phyloP scores from a whole-genome alignment of 148 eudicot species.

The Rhododendron griersonianum region DNA sequence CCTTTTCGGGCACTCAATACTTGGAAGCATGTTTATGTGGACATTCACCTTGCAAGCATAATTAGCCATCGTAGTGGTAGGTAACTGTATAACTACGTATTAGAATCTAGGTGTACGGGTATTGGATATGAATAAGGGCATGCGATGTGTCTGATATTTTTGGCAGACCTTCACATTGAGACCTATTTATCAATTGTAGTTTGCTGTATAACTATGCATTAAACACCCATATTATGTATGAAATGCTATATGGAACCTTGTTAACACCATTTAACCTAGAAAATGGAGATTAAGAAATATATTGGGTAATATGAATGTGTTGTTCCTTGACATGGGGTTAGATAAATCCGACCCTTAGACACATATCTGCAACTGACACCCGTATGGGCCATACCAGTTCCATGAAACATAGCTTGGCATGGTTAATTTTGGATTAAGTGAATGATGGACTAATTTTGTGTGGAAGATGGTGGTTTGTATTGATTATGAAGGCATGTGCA shows the following conservation, averaged over 20 bases:
- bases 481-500: background rate
- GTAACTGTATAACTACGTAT: background rate
- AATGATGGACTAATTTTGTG: background rate
- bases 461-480: background rate
- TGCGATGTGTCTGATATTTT: background rate
- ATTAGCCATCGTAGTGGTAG: background rate
- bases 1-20: background rate
- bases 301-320: background rate
- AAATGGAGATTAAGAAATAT: background rate
- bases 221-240: background rate
- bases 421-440: background rate
- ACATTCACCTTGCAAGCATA: background rate
- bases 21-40: background rate
- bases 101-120: background rate
- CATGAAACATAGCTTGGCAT: background rate
- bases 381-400: background rate
- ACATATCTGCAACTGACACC: background rate
- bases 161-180: background rate
- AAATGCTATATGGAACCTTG: background rate
- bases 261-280: background rate
- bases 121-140: background rate
- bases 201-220: background rate
- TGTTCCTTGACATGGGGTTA: background rate
- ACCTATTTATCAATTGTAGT: background rate
- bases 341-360: background rate